Conservation (phyloP, 805 yeast species). For the Hanseniaspora lindneri region DNA sequence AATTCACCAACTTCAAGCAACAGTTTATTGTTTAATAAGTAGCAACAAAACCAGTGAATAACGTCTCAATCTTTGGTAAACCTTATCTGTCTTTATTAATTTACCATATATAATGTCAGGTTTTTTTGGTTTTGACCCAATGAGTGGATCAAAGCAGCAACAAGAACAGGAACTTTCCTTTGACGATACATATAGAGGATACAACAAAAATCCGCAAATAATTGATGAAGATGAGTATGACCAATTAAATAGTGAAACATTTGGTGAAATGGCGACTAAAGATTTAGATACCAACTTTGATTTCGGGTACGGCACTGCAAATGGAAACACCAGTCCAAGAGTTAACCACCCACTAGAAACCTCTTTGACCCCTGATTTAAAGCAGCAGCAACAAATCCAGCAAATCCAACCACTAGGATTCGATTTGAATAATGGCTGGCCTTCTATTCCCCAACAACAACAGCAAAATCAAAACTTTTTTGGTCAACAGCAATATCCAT, state of each 20-base stretch:
- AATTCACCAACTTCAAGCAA: no score
- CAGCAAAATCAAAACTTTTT: conserved; percentile 16
- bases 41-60: no score
- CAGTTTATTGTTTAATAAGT: no score
- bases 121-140: conserved; percentile 29
- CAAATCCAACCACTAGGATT: conserved; percentile 17
- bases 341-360: background rate
- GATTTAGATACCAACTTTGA: conserved; percentile 30
- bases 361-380: conserved; percentile 17
- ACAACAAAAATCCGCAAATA: conserved; percentile 31
- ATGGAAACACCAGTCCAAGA: conserved; percentile 14
- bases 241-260: conserved; percentile 28
- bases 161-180: conserved; percentile 39
- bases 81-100: background rate
- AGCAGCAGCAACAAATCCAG: conserved; percentile 16
- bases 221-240: conserved; percentile 63
- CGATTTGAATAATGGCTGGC: conserved; percentile 6
- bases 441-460: conserved; percentile 17
- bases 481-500: conserved; percentile 23
- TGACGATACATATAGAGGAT: conserved; percentile 73
- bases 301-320: conserved; percentile 26
- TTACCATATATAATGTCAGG: conserved; percentile 18
- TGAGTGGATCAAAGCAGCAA: conserved; percentile 3
- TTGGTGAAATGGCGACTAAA: conserved; percentile 24
- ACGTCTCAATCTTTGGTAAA: background rate